Conservation (phyloP, 2,329 filamentous ascomycete genomes). For the Colletotrichum australisinense region DNA sequence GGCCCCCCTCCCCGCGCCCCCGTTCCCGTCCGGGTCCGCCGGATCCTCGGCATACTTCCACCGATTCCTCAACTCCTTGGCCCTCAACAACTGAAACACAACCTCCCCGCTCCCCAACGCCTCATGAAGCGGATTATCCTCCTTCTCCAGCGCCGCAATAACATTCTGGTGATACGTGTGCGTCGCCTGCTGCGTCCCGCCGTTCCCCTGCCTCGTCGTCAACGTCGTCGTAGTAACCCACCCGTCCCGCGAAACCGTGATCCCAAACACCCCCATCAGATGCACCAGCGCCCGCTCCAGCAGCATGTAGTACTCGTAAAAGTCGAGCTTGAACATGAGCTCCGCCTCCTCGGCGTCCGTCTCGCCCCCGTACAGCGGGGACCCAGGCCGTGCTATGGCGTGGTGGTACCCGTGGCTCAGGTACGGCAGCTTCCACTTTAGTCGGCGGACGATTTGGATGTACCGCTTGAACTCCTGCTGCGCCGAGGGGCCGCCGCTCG, state of each 20-base stretch:
- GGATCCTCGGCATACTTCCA: conserved; percentile 75
- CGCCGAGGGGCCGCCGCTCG: conserved; percentile 36
- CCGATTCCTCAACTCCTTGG: conserved; percentile 77
- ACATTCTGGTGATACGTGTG: conserved; percentile 76
- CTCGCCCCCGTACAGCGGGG: conserved; percentile 47
- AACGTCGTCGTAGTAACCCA: conserved; percentile 17
- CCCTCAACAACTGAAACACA: conserved; percentile 68
- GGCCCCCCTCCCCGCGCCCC: too few species aligned
- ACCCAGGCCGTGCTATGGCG: conserved; percentile 51
- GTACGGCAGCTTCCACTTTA: conserved; percentile 73
- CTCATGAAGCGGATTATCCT: conserved; percentile 64
- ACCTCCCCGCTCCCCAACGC: conserved; percentile 67
- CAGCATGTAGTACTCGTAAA: conserved; percentile 80
- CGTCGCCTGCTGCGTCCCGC: conserved; percentile 23
- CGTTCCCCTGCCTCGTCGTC: neutral
- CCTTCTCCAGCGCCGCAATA: conserved; percentile 68
- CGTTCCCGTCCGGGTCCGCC: conserved; percentile 30
- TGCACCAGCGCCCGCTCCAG: conserved; percentile 78
- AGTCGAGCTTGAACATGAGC: conserved; percentile 82
- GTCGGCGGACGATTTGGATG: conserved; percentile 68
- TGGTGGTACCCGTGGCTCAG: conserved; percentile 67
- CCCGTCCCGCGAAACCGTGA: conserved; percentile 56
- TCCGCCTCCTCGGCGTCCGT: conserved; percentile 60
- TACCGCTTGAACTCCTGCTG: conserved; percentile 65
- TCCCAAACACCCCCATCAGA: conserved; percentile 72